Percentiles rank a stretch among this genome's conserved stretches.
These are phyloP conservation scores for Stachybotrys echinatus DNA, from an alignment of 2,329 filamentous ascomycete genomes.

Conservation along the genomic window DNA sequence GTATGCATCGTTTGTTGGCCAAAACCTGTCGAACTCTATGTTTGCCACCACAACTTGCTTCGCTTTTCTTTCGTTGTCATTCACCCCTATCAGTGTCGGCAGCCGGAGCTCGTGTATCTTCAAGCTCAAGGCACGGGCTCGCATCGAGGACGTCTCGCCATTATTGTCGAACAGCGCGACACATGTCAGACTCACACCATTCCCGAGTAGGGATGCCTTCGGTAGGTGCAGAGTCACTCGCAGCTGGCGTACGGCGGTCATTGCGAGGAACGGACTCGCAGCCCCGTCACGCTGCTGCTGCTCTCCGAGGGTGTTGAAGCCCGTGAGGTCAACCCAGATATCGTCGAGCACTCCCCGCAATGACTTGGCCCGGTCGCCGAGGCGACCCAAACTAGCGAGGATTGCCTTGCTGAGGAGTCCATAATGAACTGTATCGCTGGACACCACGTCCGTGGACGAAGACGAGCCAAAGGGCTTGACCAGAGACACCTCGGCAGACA, in stretches of 20 bases:
- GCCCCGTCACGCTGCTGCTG: not conserved
- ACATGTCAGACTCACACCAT: slow-evolving; percentile 48
- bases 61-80: slow-evolving; percentile 60
- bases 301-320: slow-evolving; percentile 12
- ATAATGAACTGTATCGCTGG: slow-evolving; percentile 71
- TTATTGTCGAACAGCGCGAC: slow-evolving; percentile 34
- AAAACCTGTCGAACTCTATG: slow-evolving; percentile 53
- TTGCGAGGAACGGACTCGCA: slow-evolving; percentile 22
- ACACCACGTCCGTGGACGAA: slow-evolving; percentile 54
- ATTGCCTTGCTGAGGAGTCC: slow-evolving; percentile 64
- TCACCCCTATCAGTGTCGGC: slow-evolving; percentile 67
- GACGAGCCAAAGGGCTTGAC: slow-evolving; percentile 50
- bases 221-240: slow-evolving; percentile 53
- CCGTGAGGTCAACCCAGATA: slow-evolving; percentile 27
- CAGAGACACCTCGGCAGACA: slow-evolving; percentile 58
- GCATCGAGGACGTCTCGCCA: slow-evolving; percentile 9
- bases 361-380: slow-evolving; percentile 7
- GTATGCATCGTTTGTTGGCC: slow-evolving; percentile 43
- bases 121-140: slow-evolving; percentile 28
- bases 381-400: slow-evolving; percentile 37
- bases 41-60: slow-evolving; percentile 64
- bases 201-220: slow-evolving; percentile 64
- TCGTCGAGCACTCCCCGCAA: slow-evolving; percentile 21
- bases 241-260: slow-evolving; percentile 35
- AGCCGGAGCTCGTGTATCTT: slow-evolving; percentile 54